A percentile compares a stretch with the other conserved stretches of the same genome.
Evolutionary conservation across 1,284 basidiomycete genomes (phyloP).

Genomic region (Stygiomarasmius scandens): DNA sequence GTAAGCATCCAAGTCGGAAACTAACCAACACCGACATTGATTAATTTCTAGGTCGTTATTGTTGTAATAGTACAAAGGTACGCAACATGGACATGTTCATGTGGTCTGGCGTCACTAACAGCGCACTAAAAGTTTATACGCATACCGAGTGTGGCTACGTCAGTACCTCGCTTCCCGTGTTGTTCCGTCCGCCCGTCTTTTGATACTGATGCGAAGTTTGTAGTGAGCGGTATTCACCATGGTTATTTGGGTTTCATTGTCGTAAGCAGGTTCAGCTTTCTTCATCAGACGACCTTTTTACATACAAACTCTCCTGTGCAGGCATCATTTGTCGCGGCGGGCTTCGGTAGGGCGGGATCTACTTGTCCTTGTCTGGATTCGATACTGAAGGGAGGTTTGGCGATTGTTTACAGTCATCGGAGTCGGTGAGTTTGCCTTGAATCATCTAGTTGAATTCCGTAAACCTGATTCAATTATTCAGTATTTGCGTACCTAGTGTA

Average conservation of each 20-base stretch:
- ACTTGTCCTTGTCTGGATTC: too few species aligned
- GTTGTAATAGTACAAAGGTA: constrained; percentile 44
- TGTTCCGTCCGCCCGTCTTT: neutral
- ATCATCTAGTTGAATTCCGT: too few species aligned
- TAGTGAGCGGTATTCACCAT: constrained; percentile 44
- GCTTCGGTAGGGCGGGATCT: constrained; percentile 35
- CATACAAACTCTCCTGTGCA: constrained; percentile 9
- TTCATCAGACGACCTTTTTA: neutral
- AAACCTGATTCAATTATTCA: constrained; percentile 5
- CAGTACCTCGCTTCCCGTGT: constrained; percentile 22
- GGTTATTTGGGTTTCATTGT: constrained; percentile 42
- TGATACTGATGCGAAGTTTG: neutral
- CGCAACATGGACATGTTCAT: constrained; percentile 8
- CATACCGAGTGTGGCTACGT: constrained; percentile 44
- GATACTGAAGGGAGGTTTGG: constrained; percentile 5
- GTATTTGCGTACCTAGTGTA: constrained; percentile 36
- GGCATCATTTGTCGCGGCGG: constrained; percentile 31
- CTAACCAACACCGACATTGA: neutral
- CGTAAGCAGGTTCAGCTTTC: constrained; percentile 25
- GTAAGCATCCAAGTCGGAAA: constrained; percentile 26
- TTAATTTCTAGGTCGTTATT: constrained; percentile 33
- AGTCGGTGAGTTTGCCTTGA: constrained; percentile 23
- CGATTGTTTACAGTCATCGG: constrained; percentile 24
- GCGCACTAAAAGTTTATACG: constrained; percentile 35
- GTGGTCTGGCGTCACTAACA: constrained; percentile 5